Conservation (phyloP, 139 green algal genomes). For the Chlamydomonas asymmetrica region DNA sequence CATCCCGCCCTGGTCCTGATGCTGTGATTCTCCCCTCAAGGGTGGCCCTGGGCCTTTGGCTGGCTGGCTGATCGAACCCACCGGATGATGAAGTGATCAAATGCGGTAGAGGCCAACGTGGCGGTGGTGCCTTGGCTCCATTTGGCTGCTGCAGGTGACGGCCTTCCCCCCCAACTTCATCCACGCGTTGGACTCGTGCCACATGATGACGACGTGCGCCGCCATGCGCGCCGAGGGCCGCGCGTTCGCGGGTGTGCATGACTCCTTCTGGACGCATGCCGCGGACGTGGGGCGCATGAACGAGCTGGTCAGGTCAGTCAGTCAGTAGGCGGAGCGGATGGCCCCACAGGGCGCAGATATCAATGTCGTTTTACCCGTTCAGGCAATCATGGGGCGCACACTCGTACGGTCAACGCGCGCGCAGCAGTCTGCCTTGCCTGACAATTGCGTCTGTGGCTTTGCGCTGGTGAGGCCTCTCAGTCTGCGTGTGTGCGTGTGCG, state of each 20-base stretch:
- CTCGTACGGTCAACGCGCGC: not conserved
- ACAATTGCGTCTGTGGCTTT: not conserved
- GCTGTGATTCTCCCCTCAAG: too few relatives aligned
- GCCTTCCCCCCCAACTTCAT: slow-evolving; percentile 98
- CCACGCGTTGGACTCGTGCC: slow-evolving; percentile 90
- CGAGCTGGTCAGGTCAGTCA: slow-evolving; percentile 62
- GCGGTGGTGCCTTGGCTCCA: slow-evolving; percentile 9
- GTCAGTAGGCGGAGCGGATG: not conserved
- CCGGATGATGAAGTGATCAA: not conserved
- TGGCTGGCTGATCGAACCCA: too few relatives aligned
- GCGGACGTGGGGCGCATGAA: slow-evolving; percentile 77
- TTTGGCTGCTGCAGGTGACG: slow-evolving; percentile 69
- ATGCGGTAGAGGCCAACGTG: not conserved
- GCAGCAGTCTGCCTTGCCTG: too few relatives aligned
- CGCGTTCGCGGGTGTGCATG: slow-evolving; percentile 92
- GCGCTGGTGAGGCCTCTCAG: not conserved
- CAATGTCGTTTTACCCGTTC: not conserved
- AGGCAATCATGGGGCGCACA: not conserved
- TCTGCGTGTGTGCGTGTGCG: not conserved
- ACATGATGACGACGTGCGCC: slow-evolving; percentile 98
- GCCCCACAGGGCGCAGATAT: not conserved
- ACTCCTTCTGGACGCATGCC: slow-evolving; percentile 99
- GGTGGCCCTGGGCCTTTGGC: too few relatives aligned
- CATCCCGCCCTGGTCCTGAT: too few relatives aligned
- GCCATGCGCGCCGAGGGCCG: slow-evolving; percentile 15